Evolutionary conservation across 78 protist species (phyloP), one percentile per base, ranked within the genome.

Genomic region (Mantamonas sphyraenae): DNA sequence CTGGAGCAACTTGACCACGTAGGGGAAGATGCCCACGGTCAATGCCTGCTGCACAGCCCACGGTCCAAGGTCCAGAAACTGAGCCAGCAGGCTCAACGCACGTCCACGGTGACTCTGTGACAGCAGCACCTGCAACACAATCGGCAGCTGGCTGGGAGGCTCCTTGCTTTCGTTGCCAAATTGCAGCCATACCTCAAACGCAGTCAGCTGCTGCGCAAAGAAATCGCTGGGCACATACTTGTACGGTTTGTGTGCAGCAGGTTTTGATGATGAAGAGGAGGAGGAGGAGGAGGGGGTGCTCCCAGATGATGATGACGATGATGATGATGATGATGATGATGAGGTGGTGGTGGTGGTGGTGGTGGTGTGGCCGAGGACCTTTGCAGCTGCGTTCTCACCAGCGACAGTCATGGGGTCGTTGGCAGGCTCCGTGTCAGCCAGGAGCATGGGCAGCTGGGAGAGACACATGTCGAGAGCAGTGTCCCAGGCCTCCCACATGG

Each of bases 21-120:
- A 94, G 10, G 97, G 98, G 55, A 96, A 91, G 64, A 96, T 89
- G 31, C 99, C 99, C 35, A 93, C 94, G 28, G 84, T 43, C 57
- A 96, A 71, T 31, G 95, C 87, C 64, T 68, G 74, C 26, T 39
- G 62, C 33, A 92, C 96, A 2, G 99, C 97, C 96, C 96, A 96
- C 7, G 95, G 79, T 2, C 97, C 98, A 7, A 89, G 55, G 42
- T 90, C 95, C 19, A 96, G 59, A 63, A 92, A 96, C 26, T 83
- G 80, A 3, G 84, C 95, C 17, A 96, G 90, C 19, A 96, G 81
- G 33, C 65, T 76, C 39, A 96, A 71, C 2, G 99, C 97, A 16
- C 97, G 78, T 31, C 84, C 55, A 4, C 98, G 79, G 57, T 94
- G 94, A 9, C 82, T 74, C 67, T 87, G 99, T 9, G 79, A 63